Evolutionary conservation across 2,329 filamentous ascomycete species (phyloP).

Genomic region (Fusarium redolens): DNA sequence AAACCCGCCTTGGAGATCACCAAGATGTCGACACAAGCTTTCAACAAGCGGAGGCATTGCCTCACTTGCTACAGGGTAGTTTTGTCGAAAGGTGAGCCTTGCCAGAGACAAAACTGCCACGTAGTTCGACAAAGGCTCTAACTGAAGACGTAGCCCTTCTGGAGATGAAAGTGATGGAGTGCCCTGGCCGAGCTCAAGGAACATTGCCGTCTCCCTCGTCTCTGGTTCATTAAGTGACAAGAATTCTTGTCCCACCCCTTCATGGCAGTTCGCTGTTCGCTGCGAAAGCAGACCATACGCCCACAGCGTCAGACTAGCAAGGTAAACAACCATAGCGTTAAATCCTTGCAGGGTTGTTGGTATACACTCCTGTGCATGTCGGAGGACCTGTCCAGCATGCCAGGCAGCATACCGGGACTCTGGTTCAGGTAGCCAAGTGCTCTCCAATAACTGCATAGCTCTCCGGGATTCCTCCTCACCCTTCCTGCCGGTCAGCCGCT

Average conservation of each 20-base stretch:
- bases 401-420: slow-evolving; percentile 40
- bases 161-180: slow-evolving; percentile 26
- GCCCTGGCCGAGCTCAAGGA: slow-evolving; percentile 36
- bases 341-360: slow-evolving; percentile 38
- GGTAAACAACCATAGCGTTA: slow-evolving; percentile 40
- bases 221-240: slow-evolving; percentile 36
- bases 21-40: slow-evolving; percentile 34
- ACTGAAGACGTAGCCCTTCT: slow-evolving; percentile 16
- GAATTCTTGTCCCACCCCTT: slow-evolving; percentile 13
- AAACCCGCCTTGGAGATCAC: slow-evolving; percentile 24
- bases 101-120: slow-evolving; percentile 25
- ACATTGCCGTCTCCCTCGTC: slow-evolving; percentile 22
- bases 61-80: slow-evolving; percentile 33
- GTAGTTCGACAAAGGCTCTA: slow-evolving; percentile 34
- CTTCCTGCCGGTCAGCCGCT: slow-evolving; percentile 34
- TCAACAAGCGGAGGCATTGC: slow-evolving; percentile 39
- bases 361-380: slow-evolving; percentile 32
- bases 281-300: slow-evolving; percentile 33
- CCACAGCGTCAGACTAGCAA: slow-evolving; percentile 40
- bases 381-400: slow-evolving; percentile 43
- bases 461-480: slow-evolving; percentile 38
- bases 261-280: slow-evolving; percentile 5
- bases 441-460: slow-evolving; percentile 27
- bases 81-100: slow-evolving; percentile 33
- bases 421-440: slow-evolving; percentile 24